A percentile compares a stretch with the other conserved stretches of the same genome.
These are phyloP conservation scores for Vaccinium darrowii DNA, from an alignment of 148 eudicot genomes.

Conservation along the genomic window DNA sequence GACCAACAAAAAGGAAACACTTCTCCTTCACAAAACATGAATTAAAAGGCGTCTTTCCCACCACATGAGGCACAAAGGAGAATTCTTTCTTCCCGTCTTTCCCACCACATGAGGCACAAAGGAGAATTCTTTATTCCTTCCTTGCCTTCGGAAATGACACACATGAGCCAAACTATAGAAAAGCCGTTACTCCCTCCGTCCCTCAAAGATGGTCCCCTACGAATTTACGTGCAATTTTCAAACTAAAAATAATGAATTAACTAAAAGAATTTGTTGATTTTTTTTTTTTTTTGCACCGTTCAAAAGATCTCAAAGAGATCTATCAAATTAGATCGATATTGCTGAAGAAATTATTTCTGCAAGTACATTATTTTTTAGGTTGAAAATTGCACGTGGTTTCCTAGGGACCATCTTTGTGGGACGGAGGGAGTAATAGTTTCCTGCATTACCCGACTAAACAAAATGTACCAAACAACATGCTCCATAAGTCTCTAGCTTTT, in stretches of 20 bases:
- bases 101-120: too few relatives aligned
- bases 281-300: too few relatives aligned
- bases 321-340: too few relatives aligned
- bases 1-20: not conserved
- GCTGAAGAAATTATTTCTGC: too few relatives aligned
- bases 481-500: not conserved
- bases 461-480: not conserved
- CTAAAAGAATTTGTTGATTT: too few relatives aligned
- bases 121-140: not conserved
- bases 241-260: too few relatives aligned
- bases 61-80: not conserved
- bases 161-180: not conserved
- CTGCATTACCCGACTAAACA: not conserved
- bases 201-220: too few relatives aligned
- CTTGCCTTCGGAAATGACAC: not conserved
- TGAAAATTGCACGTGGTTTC: too few relatives aligned
- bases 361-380: too few relatives aligned
- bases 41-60: not conserved
- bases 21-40: not conserved
- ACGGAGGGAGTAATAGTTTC: not conserved
- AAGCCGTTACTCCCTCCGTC: not conserved
- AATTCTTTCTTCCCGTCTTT: not conserved
- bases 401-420: too few relatives aligned
- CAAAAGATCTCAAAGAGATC: too few relatives aligned
- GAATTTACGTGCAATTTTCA: too few relatives aligned